Conservation (phyloP, 176 grass and related monocot species). For the Pharus latifolius region DNA sequence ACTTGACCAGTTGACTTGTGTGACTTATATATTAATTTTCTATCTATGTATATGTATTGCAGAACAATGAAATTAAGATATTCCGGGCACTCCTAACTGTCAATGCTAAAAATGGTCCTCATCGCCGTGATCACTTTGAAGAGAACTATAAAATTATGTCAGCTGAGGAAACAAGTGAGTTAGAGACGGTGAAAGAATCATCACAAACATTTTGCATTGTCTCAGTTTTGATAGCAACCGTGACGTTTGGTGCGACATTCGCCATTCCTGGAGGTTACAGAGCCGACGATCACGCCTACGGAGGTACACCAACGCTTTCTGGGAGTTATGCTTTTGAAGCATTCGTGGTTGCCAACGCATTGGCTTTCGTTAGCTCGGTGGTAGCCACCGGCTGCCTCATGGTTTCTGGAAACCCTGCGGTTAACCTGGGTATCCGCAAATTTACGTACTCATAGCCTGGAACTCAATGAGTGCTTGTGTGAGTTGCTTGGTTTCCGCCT, state of each 20-base stretch:
- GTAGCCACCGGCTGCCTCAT: background rate
- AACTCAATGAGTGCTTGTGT: background rate
- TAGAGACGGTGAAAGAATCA: background rate
- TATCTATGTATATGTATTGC: too few relatives aligned
- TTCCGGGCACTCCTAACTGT: too few relatives aligned
- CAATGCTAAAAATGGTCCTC: too few relatives aligned
- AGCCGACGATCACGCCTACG: background rate
- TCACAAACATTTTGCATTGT: background rate
- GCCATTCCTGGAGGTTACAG: background rate
- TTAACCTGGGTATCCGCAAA: background rate
- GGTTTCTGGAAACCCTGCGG: background rate
- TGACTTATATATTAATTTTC: too few relatives aligned
- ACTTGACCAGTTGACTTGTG: too few relatives aligned
- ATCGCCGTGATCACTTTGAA: background rate
- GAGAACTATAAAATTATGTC: background rate
- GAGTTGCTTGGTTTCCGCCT: background rate
- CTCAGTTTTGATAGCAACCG: background rate
- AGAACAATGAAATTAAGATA: too few relatives aligned
- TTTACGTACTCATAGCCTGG: rapidly evolving
- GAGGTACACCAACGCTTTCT: background rate
- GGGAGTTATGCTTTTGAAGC: background rate
- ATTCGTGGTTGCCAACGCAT: background rate
- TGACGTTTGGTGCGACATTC: background rate
- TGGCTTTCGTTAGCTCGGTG: background rate
- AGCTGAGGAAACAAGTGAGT: background rate